Percentiles rank a stretch among this genome's conserved stretches.
phyloP scores from a whole-genome alignment of 441 rosid genomes.

The Aquilaria agallochum region DNA sequence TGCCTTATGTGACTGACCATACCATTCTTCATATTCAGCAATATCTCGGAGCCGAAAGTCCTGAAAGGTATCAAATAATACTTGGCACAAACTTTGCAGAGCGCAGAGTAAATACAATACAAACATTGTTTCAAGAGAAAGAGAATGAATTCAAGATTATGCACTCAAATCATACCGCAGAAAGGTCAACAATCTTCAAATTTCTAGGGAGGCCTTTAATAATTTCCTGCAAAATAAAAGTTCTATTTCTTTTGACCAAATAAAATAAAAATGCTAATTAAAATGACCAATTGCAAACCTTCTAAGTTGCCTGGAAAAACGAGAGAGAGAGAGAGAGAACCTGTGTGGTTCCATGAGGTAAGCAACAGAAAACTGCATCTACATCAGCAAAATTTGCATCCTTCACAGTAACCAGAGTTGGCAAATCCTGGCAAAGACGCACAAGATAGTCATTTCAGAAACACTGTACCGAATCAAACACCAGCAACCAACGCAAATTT shows the following conservation, averaged over 20 bases:
- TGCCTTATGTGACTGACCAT: slow-evolving; percentile 92
- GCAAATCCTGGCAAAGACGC: slow-evolving; percentile 54
- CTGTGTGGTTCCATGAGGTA: slow-evolving; percentile 98
- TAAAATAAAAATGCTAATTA: not conserved
- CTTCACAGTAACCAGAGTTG: slow-evolving; percentile 59
- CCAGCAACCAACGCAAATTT: not conserved
- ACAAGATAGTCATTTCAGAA: slow-evolving; percentile 19
- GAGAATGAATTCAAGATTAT: slow-evolving; percentile 1
- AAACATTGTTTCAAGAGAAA: not conserved
- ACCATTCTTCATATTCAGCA: slow-evolving; percentile 92
- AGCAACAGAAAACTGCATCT: slow-evolving; percentile 94
- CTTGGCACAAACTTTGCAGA: slow-evolving; percentile 11
- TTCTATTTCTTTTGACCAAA: not conserved
- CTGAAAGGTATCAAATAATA: slow-evolving; percentile 28
- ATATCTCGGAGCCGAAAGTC: slow-evolving; percentile 82
- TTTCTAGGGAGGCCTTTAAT: slow-evolving; percentile 66
- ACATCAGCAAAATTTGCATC: slow-evolving; percentile 82
- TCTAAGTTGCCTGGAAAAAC: slow-evolving; percentile 13
- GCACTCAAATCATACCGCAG: slow-evolving; percentile 58
- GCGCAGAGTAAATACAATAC: not conserved
- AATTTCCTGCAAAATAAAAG: slow-evolving; percentile 55
- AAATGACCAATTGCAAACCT: slow-evolving; percentile 1
- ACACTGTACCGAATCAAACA: not conserved
- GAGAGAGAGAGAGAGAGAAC: slow-evolving; percentile 24
- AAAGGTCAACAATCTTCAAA: slow-evolving; percentile 88